Conservation (phyloP, 352 stramenopile species). For the Globisporangium middletonii region DNA sequence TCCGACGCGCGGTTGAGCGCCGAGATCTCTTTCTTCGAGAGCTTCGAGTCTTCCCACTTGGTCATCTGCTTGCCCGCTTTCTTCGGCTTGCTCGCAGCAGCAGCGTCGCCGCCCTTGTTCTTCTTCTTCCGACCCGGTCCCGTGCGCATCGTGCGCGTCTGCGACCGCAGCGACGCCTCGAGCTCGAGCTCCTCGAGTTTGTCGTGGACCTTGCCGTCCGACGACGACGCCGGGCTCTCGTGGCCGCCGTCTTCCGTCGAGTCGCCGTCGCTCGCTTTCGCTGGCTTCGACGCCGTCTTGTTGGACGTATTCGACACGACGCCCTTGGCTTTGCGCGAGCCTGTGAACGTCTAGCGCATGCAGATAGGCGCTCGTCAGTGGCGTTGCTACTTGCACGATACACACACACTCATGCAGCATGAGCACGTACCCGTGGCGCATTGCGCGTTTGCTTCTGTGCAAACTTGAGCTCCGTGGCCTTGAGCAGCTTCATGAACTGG, state of each 20-base stretch:
- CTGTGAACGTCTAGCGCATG: conserved; percentile 38
- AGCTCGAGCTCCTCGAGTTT: conserved; percentile 55
- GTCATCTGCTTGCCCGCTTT: conserved; percentile 75
- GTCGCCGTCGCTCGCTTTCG: conserved; percentile 35
- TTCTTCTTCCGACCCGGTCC: conserved; percentile 58
- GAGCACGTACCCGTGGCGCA: conserved; percentile 33
- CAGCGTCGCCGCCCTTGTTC: conserved; percentile 30
- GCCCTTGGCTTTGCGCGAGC: conserved; percentile 60
- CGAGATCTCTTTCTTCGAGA: conserved; percentile 78
- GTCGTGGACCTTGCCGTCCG: conserved; percentile 44
- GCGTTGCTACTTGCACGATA: neutral
- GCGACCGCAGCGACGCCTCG: conserved; percentile 35
- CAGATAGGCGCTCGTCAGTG: neutral
- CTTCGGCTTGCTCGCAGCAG: conserved; percentile 33
- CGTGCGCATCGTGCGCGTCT: conserved; percentile 56
- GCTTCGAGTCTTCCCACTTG: conserved; percentile 81
- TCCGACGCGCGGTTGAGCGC: conserved; percentile 65
- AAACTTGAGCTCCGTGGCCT: conserved; percentile 64
- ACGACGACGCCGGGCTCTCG: conserved; percentile 26
- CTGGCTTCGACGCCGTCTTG: conserved; percentile 39
- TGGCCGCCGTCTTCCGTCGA: conserved; percentile 55
- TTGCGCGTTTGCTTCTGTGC: conserved; percentile 53
- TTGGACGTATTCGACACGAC: conserved; percentile 34
- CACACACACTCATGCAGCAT: neutral
- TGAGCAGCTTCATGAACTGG: conserved; percentile 78